A percentile compares a stretch with the other conserved stretches of the same genome.
Evolutionary conservation across 1,284 basidiomycete species (phyloP).

Genomic region (Fomitiporia mediterranea): DNA sequence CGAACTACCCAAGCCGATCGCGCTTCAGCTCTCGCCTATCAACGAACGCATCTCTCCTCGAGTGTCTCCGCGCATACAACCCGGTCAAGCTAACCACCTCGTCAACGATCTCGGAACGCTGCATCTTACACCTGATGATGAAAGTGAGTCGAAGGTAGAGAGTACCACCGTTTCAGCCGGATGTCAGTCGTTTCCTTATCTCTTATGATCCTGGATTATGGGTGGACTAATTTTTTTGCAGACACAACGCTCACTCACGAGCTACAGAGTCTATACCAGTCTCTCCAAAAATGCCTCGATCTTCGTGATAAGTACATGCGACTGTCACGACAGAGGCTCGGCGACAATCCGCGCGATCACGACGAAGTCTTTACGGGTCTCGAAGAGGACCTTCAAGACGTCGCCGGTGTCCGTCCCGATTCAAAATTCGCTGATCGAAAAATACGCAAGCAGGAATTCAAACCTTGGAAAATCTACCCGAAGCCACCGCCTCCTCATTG

Average conservation of each 20-base stretch:
- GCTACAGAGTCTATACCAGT: constrained; percentile 49
- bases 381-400: constrained; percentile 53
- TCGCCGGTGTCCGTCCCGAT: constrained; percentile 64
- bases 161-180: constrained; percentile 3
- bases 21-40: constrained; percentile 32
- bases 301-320: constrained; percentile 91
- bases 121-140: constrained; percentile 20
- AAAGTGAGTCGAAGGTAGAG: constrained; percentile 21
- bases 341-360: constrained; percentile 88
- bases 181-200: constrained; percentile 21
- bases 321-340: constrained; percentile 79
- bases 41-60: constrained; percentile 5
- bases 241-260: constrained; percentile 48
- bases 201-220: constrained; percentile 5
- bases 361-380: constrained; percentile 72
- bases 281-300: constrained; percentile 75
- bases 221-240: constrained; percentile 11
- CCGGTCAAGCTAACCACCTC: neutral
- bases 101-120: constrained; percentile 3
- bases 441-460: constrained; percentile 31
- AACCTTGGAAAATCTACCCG: constrained; percentile 86
- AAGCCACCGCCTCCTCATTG: constrained; percentile 89
- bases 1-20: constrained; percentile 31
- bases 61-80: constrained; percentile 5
- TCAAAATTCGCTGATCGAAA: constrained; percentile 36